Base-by-base conservation (phyloP, 371 early-diverging fungal species). In the Apophysomyces sp. region DNA sequence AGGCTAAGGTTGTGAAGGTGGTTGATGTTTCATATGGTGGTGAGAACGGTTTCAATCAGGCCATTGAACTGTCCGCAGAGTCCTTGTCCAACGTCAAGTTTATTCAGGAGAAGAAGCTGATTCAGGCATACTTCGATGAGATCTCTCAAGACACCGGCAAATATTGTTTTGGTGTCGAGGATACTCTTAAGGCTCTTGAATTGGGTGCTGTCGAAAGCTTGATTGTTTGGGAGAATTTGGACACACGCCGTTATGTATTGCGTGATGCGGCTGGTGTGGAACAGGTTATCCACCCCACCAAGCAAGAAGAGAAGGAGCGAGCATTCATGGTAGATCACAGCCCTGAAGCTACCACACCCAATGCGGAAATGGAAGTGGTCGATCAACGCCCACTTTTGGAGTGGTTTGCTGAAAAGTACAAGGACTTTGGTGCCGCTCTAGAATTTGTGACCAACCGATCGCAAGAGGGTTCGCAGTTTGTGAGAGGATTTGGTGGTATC, bases 11-110 rank as follows among this genome's bases (percentile, higher is more conserved):
- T 52, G 81, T 98, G 65, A 94, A 92, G 68, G 72, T 94, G 31
- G 93, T 99, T 5, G 98, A 98, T 74, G 97, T 97, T 6, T 92
- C 93, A 29, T 98, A 99, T 68, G 98, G 99, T 65, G 99, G 98
- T 51, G 96, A 97, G 71, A 96, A 96, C 80, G 99, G 99, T 2
- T 94, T 99, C 82, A 96, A 98, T 41, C 71, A 97, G 78, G 99
- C 99, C 28, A 98, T 99, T 64, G 95, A 95, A 64, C 81, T 98
- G 57, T 86, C 91, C 41, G 89, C 88, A 44, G 98, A 98, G 69
- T 86, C 91, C 29, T 82, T 98, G 29, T 82, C 89, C 67, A 95
- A 97, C 71, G 96, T 97, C 68, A 98, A 98, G 83, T 93, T 97
- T 63, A 88, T 96, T 44, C 95, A 96, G 82, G 99, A 98, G 83